Base-by-base conservation (phyloP, 1,139 yeast species). In the Saccharomyces uvarum region DNA sequence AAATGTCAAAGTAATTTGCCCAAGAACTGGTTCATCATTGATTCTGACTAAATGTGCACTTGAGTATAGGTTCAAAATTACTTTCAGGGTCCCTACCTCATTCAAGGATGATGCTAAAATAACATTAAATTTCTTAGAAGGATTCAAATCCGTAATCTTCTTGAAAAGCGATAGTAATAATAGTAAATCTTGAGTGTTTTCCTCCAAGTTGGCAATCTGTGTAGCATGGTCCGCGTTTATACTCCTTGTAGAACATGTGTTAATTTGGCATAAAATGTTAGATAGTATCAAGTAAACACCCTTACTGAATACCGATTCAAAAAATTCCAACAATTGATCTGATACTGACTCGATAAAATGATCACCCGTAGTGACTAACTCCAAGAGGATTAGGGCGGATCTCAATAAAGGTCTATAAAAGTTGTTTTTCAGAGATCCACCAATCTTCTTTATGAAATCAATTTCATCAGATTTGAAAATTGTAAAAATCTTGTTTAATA, bases 1-100 rank as follows among this genome's bases (percentile, higher is more conserved):
- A 60, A 82, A 87, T 66, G 82, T 78, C 59, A 91, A 73, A 29
- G 91, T 76, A 52, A 88, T 71, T 59, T 87, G 93, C 0, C 95
- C 95, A 66, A 86, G 82, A 0, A 84, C 74, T 33, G 81, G 81
- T 54, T 87, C 95, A 33, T 78, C 81, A 56, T 82, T 80, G 2
- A 82, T 74, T 57, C 79, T 80, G 47, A 86, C 75, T 48, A 81
- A 70, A 62, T 86, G 87, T 0, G 95, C 81, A 55, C 83, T 81
- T 0, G 93, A 79, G 67, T 83, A 89, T 14, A 88, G 73, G 55
- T 82, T 81, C 62, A 88, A 70, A 31, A 88, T 76, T 0, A 87
- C 77, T 53, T 81, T 78, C 33, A 86, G 75, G 0, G 89, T 80
- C 1, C 84, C 89, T 31, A 79, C 75, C 28, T 81, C 83, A 32